phyloP scores from a whole-genome alignment of 345 rosid species.

The Eucalyptus cloeziana region DNA sequence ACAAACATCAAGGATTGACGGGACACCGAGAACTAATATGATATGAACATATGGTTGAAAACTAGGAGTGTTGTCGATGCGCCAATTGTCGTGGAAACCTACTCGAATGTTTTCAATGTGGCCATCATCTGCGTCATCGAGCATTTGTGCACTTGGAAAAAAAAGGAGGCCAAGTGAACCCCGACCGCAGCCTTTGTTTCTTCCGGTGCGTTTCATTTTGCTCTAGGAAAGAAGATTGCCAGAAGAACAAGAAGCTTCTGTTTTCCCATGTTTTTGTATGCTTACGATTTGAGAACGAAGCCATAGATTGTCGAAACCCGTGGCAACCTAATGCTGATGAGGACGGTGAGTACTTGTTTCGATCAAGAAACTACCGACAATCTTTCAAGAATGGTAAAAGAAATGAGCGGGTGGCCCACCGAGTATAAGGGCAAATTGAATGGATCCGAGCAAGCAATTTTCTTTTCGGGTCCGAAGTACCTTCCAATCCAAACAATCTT shows the following conservation, averaged over 20 bases:
- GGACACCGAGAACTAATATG: not conserved
- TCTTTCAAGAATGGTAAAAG: not conserved
- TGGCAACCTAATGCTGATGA: not conserved
- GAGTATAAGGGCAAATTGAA: not conserved
- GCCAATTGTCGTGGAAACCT: not conserved
- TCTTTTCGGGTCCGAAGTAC: not conserved
- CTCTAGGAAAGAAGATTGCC: not conserved
- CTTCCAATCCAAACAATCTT: not conserved
- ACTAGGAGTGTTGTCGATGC: not conserved
- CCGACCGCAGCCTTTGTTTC: not conserved
- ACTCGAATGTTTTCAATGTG: not conserved
- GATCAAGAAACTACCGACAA: not conserved
- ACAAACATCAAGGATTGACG: not conserved
- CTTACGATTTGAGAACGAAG: not conserved
- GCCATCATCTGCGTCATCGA: not conserved
- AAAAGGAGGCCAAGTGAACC: not conserved
- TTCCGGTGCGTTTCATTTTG: not conserved
- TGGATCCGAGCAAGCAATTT: not conserved
- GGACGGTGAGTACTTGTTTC: not conserved
- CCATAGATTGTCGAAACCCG: not conserved
- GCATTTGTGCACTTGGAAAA: not conserved
- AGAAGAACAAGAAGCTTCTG: not conserved
- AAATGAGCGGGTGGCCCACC: not conserved
- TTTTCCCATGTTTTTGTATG: not conserved
- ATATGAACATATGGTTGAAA: not conserved